Evolutionary conservation across 1,284 basidiomycete species (phyloP).

Genomic region (Moniliella sp.): DNA sequence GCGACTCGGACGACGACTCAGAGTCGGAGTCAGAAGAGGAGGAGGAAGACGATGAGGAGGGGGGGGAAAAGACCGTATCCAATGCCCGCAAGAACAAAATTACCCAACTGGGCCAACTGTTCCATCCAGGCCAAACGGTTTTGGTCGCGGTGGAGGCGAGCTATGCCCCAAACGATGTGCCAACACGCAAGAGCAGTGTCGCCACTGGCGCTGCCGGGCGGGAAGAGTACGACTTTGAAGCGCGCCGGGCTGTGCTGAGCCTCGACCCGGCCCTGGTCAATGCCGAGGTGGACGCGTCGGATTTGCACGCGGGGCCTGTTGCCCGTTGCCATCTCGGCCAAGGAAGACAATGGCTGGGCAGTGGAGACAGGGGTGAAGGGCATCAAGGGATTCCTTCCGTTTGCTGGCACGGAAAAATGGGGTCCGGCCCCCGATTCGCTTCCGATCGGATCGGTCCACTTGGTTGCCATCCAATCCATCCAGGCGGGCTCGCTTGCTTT

Average conservation of each 20-base stretch:
- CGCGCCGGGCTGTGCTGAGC: slow-evolving; percentile 52
- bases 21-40: slow-evolving; percentile 20
- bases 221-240: slow-evolving; percentile 25
- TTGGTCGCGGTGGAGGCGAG: slow-evolving; percentile 53
- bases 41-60: slow-evolving; percentile 6
- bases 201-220: too few species aligned
- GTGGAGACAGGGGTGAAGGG: slow-evolving; percentile 50
- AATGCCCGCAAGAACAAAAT: slow-evolving; percentile 5
- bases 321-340: slow-evolving; percentile 40
- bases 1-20: slow-evolving; percentile 34
- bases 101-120: slow-evolving; percentile 43
- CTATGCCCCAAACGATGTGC: slow-evolving; percentile 41
- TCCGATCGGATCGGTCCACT: slow-evolving; percentile 27
- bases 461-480: slow-evolving; percentile 26
- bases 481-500: slow-evolving; percentile 28
- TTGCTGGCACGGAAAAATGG: too few species aligned
- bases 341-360: slow-evolving; percentile 85
- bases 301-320: slow-evolving; percentile 35
- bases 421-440: too few species aligned
- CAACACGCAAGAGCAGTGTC: slow-evolving; percentile 47
- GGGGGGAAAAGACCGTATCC: slow-evolving; percentile 3
- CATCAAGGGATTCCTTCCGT: slow-evolving; percentile 26
- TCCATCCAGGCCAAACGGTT: slow-evolving; percentile 64
- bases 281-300: slow-evolving; percentile 52
- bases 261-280: slow-evolving; percentile 70